Percentiles rank a stretch among this genome's conserved stretches.
phyloP scores from a whole-genome alignment of 805 yeast species.

The Zygotorulaspora danielsina region DNA sequence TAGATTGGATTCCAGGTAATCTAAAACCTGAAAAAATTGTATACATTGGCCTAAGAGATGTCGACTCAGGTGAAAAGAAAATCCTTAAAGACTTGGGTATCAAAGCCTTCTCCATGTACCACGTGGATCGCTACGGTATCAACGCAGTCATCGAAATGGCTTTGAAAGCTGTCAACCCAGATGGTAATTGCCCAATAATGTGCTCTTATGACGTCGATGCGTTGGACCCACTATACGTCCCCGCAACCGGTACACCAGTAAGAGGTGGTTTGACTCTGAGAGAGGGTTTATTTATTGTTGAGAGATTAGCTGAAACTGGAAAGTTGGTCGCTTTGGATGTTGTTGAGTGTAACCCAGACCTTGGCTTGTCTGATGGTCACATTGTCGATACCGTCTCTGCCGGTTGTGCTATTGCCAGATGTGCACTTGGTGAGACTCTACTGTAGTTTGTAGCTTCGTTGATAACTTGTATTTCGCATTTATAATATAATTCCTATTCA shows the following conservation, averaged over 20 bases:
- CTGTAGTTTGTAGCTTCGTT: slow-evolving; percentile 16
- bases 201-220: slow-evolving; percentile 95
- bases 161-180: slow-evolving; percentile 68
- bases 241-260: slow-evolving; percentile 97
- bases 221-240: slow-evolving; percentile 88
- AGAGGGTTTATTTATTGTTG: slow-evolving; percentile 90
- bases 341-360: slow-evolving; percentile 88
- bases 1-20: slow-evolving; percentile 72
- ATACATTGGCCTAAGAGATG: slow-evolving; percentile 91
- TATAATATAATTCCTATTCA: not conserved
- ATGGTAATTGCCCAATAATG: slow-evolving; percentile 71
- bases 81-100: slow-evolving; percentile 68
- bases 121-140: slow-evolving; percentile 90
- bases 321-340: slow-evolving; percentile 81
- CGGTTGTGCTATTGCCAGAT: slow-evolving; percentile 85
- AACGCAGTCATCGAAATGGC: slow-evolving; percentile 92
- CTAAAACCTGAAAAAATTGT: slow-evolving; percentile 71
- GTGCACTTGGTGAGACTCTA: slow-evolving; percentile 91
- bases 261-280: slow-evolving; percentile 93
- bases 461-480: not conserved
- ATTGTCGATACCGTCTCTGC: slow-evolving; percentile 81
- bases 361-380: slow-evolving; percentile 73
- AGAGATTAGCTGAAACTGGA: slow-evolving; percentile 89
- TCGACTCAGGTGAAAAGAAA: slow-evolving; percentile 78
- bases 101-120: slow-evolving; percentile 91